These are phyloP conservation scores for Chaetothyriales sp. DNA, from an alignment of 2,329 filamentous ascomycete species.

Conservation along the genomic window DNA sequence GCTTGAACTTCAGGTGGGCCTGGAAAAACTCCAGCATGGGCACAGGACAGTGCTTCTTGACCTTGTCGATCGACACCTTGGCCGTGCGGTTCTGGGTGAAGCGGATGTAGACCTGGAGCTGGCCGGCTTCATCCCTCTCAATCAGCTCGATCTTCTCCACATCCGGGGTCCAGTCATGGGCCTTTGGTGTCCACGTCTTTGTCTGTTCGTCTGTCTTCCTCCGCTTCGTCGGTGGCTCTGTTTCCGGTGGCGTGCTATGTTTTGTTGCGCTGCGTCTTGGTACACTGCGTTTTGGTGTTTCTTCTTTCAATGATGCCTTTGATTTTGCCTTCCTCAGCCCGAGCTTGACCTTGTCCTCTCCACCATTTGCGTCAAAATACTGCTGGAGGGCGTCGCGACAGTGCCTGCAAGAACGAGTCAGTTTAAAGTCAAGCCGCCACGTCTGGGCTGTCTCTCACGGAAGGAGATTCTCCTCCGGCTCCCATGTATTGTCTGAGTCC, in stretches of 20 bases:
- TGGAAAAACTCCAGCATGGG: slow-evolving; percentile 37
- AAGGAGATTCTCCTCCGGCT: slow-evolving; percentile 31
- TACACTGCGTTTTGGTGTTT: slow-evolving; percentile 13
- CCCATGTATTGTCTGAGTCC: slow-evolving; percentile 29
- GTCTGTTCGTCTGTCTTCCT: slow-evolving; percentile 11
- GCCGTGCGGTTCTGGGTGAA: slow-evolving; percentile 32
- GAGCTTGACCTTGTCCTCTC: slow-evolving; percentile 17
- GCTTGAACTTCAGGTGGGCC: slow-evolving; percentile 25
- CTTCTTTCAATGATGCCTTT: slow-evolving; percentile 16
- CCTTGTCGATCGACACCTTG: slow-evolving; percentile 26
- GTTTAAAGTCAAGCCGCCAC: not conserved
- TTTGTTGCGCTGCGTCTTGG: not conserved
- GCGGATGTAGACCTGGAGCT: slow-evolving; percentile 26
- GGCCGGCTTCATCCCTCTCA: slow-evolving; percentile 22
- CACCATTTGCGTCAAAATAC: slow-evolving; percentile 30
- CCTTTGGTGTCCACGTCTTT: slow-evolving; percentile 26
- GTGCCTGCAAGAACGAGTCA: slow-evolving; percentile 5
- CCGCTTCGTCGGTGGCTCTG: slow-evolving; percentile 13
- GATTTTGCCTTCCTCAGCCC: slow-evolving; percentile 14
- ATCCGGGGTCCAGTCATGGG: slow-evolving; percentile 30
- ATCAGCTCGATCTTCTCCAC: slow-evolving; percentile 30
- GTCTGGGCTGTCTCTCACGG: slow-evolving; percentile 16
- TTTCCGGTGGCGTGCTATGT: not conserved
- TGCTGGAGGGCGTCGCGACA: slow-evolving; percentile 26
- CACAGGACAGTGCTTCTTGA: slow-evolving; percentile 30